Evolutionary conservation across 371 early-diverging fungal species (phyloP), one percentile per base, ranked within the genome.

Genomic region (Mucor mucedo): DNA sequence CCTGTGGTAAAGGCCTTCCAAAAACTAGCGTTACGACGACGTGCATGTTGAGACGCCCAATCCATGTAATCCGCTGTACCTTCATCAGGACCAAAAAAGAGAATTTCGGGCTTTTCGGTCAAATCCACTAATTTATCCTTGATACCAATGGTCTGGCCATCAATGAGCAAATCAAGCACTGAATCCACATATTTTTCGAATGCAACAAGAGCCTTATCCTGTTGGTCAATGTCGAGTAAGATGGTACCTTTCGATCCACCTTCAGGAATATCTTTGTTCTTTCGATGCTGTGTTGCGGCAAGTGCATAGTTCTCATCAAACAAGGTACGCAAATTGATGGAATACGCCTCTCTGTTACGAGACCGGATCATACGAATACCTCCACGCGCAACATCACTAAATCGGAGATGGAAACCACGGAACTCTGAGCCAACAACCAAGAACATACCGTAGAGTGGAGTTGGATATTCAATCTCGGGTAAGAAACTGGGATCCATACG

Each of bases 1-100:
- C 98, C 98, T 5, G 98, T 98, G 27, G 98, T 98, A 82, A 98
- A 98, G 13, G 98, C 98, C 84, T 97, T 98, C 98, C 98, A 98
- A 90, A 97, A 98, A 30, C 87, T 83, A 14, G 95, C 95, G 16
- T 92, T 93, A 58, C 97, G 90, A 63, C 78, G 84, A 58, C 94
- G 89, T 6, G 98, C 97, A 77, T 98, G 98, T 69, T 92, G 92
- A 47, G 92, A 90, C 40, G 98, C 98, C 98, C 98, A 98, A 85
- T 98, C 98, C 97, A 98, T 98, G 75, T 86, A 95, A 42, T 96
- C 97, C 52, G 98, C 98, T 5, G 98, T 98, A 58, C 98, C 98
- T 76, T 98, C 98, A 76, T 98, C 98, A 40, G 98, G 98, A 28
- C 98, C 98, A 77, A 98, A 95, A 89, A 98, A 98, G 39, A 98